A percentile compares a stretch with the other conserved stretches of the same genome.
phyloP scores from a whole-genome alignment of 331 rosid genomes.

The Acacia concinna region DNA sequence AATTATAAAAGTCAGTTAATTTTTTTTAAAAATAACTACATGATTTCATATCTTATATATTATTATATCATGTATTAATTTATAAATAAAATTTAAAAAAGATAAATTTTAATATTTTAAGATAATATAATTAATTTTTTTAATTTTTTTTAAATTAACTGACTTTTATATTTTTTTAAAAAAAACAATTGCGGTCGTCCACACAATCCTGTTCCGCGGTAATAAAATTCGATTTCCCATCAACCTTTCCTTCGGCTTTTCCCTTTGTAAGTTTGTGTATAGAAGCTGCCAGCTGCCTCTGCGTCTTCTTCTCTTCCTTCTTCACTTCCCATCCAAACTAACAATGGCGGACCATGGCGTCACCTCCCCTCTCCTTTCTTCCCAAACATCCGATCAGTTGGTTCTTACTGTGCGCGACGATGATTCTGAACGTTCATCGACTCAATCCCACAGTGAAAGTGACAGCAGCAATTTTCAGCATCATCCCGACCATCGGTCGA shows the following conservation, averaged over 20 bases:
- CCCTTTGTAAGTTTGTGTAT: neutral
- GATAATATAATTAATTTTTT: no score
- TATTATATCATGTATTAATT: no score
- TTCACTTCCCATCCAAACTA: neutral
- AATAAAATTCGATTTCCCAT: neutral
- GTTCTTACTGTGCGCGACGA: constrained; percentile 44
- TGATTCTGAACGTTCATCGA: neutral
- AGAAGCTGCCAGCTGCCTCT: neutral
- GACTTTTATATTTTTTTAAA: no score
- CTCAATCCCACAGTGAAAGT: neutral
- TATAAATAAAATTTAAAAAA: no score
- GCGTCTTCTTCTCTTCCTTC: neutral
- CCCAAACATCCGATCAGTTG: constrained; percentile 49
- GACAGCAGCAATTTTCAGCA: neutral
- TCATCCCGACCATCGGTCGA: neutral
- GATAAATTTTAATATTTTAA: no score
- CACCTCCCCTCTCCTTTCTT: constrained; percentile 56
- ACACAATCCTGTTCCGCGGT: neutral
- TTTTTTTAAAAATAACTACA: no score
- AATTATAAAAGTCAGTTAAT: no score
- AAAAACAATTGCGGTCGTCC: no score
- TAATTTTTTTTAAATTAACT: no score
- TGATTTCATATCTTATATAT: no score
- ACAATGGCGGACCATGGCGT: constrained; percentile 64
- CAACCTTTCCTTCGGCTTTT: neutral